Evolutionary conservation across 768 basidiomycete species (phyloP).

Genomic region (Dentipellis fragilis): DNA sequence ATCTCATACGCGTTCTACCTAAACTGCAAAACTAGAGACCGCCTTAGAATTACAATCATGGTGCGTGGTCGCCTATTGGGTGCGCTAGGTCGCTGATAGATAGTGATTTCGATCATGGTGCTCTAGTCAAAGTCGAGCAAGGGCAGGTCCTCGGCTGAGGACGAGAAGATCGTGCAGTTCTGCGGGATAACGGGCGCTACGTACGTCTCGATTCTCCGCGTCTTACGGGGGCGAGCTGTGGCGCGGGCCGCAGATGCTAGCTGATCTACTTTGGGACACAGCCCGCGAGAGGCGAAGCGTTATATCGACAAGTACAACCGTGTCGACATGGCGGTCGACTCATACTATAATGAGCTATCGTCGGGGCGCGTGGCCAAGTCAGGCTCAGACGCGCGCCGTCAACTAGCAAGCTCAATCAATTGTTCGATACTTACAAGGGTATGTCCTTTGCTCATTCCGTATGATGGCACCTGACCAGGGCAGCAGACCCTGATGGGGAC

Average conservation of each 20-base stretch:
- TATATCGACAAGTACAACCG: slow-evolving; percentile 64
- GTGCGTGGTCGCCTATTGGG: too few species aligned
- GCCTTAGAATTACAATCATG: too few species aligned
- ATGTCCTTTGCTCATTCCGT: slow-evolving; percentile 2
- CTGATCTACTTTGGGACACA: slow-evolving; percentile 8
- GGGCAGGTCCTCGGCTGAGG: slow-evolving; percentile 18
- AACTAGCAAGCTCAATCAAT: slow-evolving; percentile 25
- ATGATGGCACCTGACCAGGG: not conserved
- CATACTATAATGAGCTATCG: slow-evolving; percentile 46
- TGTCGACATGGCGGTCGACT: slow-evolving; percentile 64
- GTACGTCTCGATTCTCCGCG: slow-evolving; percentile 32
- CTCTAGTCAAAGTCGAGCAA: not conserved
- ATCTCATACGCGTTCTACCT: not conserved
- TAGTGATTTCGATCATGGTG: not conserved
- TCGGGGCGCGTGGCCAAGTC: slow-evolving; percentile 19
- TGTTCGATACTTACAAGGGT: slow-evolving; percentile 39
- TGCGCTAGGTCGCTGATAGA: too few species aligned
- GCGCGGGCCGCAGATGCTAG: not conserved
- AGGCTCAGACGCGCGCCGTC: slow-evolving; percentile 11
- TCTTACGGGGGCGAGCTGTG: not conserved
- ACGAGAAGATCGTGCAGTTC: slow-evolving; percentile 47
- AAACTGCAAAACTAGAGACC: too few species aligned
- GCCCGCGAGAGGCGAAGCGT: slow-evolving; percentile 47
- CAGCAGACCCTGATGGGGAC: slow-evolving; percentile 43
- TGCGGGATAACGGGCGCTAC: slow-evolving; percentile 58